Conservation (phyloP, 257 asterid genomes). For the Solanum virginianum region DNA sequence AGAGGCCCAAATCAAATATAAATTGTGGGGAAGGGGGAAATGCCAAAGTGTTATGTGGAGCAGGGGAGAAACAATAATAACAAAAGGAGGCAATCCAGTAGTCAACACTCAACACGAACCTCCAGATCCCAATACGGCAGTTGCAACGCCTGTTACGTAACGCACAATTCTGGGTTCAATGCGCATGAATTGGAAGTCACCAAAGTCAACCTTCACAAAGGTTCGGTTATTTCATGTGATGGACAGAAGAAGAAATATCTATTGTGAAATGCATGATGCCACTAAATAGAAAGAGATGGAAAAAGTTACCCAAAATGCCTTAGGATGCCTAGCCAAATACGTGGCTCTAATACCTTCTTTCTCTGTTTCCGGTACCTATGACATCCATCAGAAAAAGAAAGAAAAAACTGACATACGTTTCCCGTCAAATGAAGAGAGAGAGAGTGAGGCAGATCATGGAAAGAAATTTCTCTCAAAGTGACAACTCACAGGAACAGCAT, state of each 20-base stretch:
- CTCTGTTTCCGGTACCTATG: slow-evolving; percentile 45
- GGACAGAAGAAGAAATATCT: not conserved
- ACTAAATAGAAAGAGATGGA: not conserved
- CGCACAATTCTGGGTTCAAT: slow-evolving; percentile 74
- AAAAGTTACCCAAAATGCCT: slow-evolving; percentile 79
- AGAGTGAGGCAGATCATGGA: not conserved
- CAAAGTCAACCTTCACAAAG: slow-evolving; percentile 79
- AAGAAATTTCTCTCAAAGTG: not conserved
- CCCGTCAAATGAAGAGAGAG: not conserved
- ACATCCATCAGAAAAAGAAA: not conserved
- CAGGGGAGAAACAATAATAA: not conserved
- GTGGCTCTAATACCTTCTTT: slow-evolving; percentile 54
- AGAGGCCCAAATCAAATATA: not conserved
- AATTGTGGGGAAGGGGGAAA: not conserved
- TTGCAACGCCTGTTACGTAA: slow-evolving; percentile 84
- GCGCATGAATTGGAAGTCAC: slow-evolving; percentile 84
- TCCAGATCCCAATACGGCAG: slow-evolving; percentile 90
- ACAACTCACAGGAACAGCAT: slow-evolving; percentile 63
- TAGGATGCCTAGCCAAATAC: slow-evolving; percentile 76
- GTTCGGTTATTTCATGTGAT: not conserved
- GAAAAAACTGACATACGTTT: not conserved
- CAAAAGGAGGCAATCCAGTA: not conserved
- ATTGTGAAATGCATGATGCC: slow-evolving; percentile 5
- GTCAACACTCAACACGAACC: slow-evolving; percentile 36
- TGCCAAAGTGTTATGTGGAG: not conserved